A percentile compares a stretch with the other conserved stretches of the same genome.
phyloP scores from a whole-genome alignment of 305 asterid genomes.

The Fraxinus velutina region DNA sequence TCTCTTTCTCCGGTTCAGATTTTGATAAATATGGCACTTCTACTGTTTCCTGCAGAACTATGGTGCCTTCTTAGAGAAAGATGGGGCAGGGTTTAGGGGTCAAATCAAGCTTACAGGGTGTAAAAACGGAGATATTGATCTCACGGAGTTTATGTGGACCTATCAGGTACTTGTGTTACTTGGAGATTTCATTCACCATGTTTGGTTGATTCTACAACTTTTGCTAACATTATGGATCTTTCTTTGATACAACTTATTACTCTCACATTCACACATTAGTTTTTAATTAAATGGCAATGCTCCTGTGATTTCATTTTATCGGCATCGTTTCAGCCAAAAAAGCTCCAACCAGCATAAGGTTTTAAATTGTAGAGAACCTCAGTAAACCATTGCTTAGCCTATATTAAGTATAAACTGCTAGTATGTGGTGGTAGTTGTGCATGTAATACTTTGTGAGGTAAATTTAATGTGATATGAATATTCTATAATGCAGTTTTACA shows the following conservation, averaged over 20 bases:
- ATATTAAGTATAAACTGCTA: neutral
- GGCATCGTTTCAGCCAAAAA: neutral
- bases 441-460: neutral
- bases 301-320: neutral
- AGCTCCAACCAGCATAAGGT: neutral
- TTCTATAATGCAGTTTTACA: neutral
- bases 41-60: conserved; percentile 57
- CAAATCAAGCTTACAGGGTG: conserved; percentile 59
- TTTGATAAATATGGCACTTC: conserved; percentile 16
- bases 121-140: conserved; percentile 60
- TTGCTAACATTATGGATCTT: neutral
- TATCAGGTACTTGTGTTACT: conserved; percentile 56
- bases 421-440: neutral
- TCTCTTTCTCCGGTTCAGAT: conserved; percentile 3
- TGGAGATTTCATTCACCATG: neutral
- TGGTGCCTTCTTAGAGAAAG: conserved; percentile 92
- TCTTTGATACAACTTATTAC: neutral
- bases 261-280: neutral
- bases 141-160: conserved; percentile 61
- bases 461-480: neutral
- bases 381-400: neutral
- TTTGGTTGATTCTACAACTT: neutral
- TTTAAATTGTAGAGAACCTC: neutral
- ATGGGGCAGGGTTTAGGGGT: conserved; percentile 91
- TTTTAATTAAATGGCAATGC: neutral